Conservation (phyloP, 2,329 filamentous ascomycete genomes). For the Curvularia hawaiiensis region DNA sequence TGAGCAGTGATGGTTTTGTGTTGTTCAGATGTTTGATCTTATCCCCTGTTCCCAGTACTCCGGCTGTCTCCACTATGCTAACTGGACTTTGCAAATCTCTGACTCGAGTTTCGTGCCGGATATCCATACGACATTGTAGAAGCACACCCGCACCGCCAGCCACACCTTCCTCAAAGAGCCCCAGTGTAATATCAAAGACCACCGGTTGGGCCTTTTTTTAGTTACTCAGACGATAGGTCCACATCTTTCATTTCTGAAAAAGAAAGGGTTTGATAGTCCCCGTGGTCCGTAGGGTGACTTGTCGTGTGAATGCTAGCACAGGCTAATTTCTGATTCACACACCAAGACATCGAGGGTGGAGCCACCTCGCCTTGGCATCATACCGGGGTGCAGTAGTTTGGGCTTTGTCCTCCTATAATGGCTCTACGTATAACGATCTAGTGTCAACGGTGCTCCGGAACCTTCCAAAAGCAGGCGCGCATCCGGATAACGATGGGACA, state of each 20-base stretch:
- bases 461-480: slow-evolving; percentile 1
- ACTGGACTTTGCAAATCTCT: background rate
- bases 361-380: background rate
- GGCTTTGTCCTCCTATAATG: background rate
- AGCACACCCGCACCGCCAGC: background rate
- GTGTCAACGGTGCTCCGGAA: background rate
- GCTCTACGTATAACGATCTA: background rate
- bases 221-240: no score
- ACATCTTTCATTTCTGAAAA: background rate
- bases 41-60: background rate
- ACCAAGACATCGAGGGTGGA: background rate
- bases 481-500: background rate
- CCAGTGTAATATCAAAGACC: background rate
- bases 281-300: background rate
- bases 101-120: background rate
- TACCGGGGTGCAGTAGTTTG: background rate
- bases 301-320: background rate
- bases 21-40: background rate
- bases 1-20: background rate
- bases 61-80: background rate
- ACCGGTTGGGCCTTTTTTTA: background rate
- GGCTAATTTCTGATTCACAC: slow-evolving; percentile 1
- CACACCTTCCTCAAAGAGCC: background rate
- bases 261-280: background rate
- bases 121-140: background rate